Conservation (phyloP, 495 filamentous ascomycete species). For the Viridothelium virens region DNA sequence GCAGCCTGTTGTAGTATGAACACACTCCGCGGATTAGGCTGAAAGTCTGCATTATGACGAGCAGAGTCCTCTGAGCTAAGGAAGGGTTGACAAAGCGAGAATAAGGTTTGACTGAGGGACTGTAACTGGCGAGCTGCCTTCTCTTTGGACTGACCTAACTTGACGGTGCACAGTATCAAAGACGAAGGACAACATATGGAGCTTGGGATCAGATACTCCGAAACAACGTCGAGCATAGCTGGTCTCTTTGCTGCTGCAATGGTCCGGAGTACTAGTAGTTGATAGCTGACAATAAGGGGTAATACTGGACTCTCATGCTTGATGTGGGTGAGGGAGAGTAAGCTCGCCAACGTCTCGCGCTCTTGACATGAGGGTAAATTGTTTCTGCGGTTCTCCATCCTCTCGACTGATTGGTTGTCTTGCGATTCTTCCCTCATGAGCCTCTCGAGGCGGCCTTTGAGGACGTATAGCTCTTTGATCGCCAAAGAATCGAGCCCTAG, state of each 20-base stretch:
- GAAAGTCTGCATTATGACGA: slow-evolving; percentile 42
- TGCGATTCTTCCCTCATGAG: slow-evolving; percentile 14
- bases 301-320: slow-evolving; percentile 24
- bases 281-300: slow-evolving; percentile 30
- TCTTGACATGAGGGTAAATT: slow-evolving; percentile 11
- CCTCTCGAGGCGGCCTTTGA: slow-evolving; percentile 55
- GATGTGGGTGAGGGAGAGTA: slow-evolving; percentile 50
- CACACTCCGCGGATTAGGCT: slow-evolving; percentile 50
- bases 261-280: slow-evolving; percentile 46
- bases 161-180: slow-evolving; percentile 45
- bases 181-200: slow-evolving; percentile 56
- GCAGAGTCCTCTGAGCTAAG: slow-evolving; percentile 46
- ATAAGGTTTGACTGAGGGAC: slow-evolving; percentile 55
- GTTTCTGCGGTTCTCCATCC: slow-evolving; percentile 28
- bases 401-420: background rate
- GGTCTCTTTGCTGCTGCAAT: slow-evolving; percentile 39
- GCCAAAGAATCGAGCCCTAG: slow-evolving; percentile 69
- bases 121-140: slow-evolving; percentile 68
- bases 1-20: slow-evolving; percentile 61
- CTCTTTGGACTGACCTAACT: slow-evolving; percentile 30
- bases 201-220: slow-evolving; percentile 38
- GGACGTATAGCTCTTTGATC: slow-evolving; percentile 61
- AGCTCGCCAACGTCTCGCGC: slow-evolving; percentile 48
- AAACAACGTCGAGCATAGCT: slow-evolving; percentile 24
- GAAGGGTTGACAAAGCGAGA: slow-evolving; percentile 54